Evolutionary conservation across 2,329 filamentous ascomycete species (phyloP), one percentile per base, ranked within the genome.

Genomic region (Ophiostoma novo-ulmi): DNA sequence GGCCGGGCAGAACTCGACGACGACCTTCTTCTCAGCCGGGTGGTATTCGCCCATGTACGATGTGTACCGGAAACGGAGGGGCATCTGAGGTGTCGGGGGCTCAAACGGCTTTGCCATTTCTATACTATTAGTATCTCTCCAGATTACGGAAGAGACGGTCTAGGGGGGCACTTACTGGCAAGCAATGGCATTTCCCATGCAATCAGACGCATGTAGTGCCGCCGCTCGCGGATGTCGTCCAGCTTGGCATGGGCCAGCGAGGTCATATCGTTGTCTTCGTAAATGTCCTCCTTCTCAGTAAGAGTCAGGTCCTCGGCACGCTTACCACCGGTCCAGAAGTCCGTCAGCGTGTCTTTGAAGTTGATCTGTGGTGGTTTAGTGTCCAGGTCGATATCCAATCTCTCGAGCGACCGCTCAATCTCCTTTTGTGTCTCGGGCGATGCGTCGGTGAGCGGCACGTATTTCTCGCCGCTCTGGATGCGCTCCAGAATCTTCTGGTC

Each of bases 151-250:
- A 67, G 5, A 20, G 5, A 35, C 85, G 10, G 5, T 11, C 31
- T 2, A 39, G 22, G 67, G 7, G 67, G 44, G 52, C 55, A 68
- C 92, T 80, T 87, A 97, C 94, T 91, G 71, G 89, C 88, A 72
- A 99, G 83, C 73, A 97, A 82, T 11, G 95, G 95, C 90, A 99
- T 92, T 80, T 99, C 95, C 94, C 95, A 99, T 35, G 93, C 93
- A 66, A 91, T 89, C 75, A 97, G 84, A 69, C 95, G 87, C 67
- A 91, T 89, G 79, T 97, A 97, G 77, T 97, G 89, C 82, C 95
- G 87, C 78, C 94, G 85, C 80, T 98, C 94, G 73, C 94, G 86
- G 76, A 96, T 89, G 79, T 95, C 87, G 76, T 97, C 92, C 75
- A 99, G 82, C 82, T 98, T 93, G 69, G 85, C 89, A 80, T 99